A percentile compares a stretch with the other conserved stretches of the same genome.
Evolutionary conservation across 2,329 filamentous ascomycete genomes (phyloP).

Genomic region (Aspergillus viridinutans): DNA sequence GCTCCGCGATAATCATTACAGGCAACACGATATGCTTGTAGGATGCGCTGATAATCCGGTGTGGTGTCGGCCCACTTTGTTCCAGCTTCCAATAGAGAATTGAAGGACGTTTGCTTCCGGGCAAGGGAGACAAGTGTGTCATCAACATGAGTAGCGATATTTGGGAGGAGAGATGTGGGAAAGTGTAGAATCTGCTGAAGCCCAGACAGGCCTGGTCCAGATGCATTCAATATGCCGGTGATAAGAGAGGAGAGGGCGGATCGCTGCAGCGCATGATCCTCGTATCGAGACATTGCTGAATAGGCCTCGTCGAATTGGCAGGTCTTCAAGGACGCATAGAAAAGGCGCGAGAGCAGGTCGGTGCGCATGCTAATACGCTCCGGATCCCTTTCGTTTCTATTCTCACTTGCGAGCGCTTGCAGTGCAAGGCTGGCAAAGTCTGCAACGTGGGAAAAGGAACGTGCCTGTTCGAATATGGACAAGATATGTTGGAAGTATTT

Average conservation of each 20-base stretch:
- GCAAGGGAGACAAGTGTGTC: conserved; percentile 70
- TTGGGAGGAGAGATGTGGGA: conserved; percentile 61
- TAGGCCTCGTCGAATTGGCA: conserved; percentile 81
- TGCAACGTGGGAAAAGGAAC: conserved; percentile 73
- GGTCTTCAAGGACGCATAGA: conserved; percentile 74
- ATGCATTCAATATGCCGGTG: conserved; percentile 40
- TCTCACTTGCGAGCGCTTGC: conserved; percentile 51
- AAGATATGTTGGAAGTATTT: conserved; percentile 86
- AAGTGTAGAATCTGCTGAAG: conserved; percentile 65
- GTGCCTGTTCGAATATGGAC: conserved; percentile 72
- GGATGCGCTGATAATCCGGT: conserved; percentile 77
- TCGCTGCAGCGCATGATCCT: conserved; percentile 66
- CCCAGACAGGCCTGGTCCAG: conserved; percentile 36
- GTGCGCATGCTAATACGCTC: conserved; percentile 48
- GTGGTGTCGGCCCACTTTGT: conserved; percentile 31
- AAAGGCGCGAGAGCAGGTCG: conserved; percentile 77
- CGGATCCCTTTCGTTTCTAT: conserved; percentile 28
- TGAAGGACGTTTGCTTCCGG: conserved; percentile 63
- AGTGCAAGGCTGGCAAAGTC: conserved; percentile 77
- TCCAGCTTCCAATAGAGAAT: conserved; percentile 35
- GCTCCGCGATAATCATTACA: conserved; percentile 82
- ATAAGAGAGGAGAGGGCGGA: conserved; percentile 67
- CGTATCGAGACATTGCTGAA: conserved; percentile 68
- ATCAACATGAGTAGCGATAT: conserved; percentile 74
- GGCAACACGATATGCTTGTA: conserved; percentile 86